Base-by-base conservation (phyloP, 768 basidiomycete species). In the Tylopilus sp. region DNA sequence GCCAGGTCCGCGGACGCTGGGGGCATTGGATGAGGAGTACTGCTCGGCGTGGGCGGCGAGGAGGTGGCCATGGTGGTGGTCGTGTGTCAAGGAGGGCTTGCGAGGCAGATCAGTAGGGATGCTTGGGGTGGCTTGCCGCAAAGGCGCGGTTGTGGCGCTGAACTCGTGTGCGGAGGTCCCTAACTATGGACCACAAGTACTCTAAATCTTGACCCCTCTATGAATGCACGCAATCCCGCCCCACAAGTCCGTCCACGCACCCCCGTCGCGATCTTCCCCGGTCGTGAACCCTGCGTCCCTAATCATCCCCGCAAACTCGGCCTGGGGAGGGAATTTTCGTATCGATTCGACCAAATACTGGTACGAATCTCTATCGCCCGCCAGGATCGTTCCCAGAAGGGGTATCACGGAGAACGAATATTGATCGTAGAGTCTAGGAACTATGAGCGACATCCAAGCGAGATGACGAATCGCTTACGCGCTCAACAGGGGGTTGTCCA, bases 331-430 rank as follows among this genome's bases (percentile, higher is more conserved):
- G 76, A 98, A 98, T 61, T 83, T 84, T 37, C 93, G 87, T 62
- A 99, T 98, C 12, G 94, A 97, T 71, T 99, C 97, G 38, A 98
- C 92, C 40, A 99, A 81, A 69, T 99, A 98, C 69, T 98, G 94
- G 70, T 99, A 99, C 7, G 94, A 96, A 21, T 84, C 87, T 21
- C 96, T 81, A 71, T 99, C 96, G 0, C 90, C 89, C 11, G 94
- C 91, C n/a, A 99, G 75, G 60, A 99, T 90, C 19, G 93, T 96
- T n/a, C 97, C 97, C 42, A 99, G 73, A 19, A 96, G 76, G 3
- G 97, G 97, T 64, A 99, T 97, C 55, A 98, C 80, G 0, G 89
- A 84, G 79, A 99, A 99, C 1, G 95, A 98, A 67, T 96, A 98
- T 57, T 92, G 86, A 59, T 95, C 90, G 71, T 99, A 99, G 1